These are phyloP conservation scores for Phycomyces nitens DNA, from an alignment of 192 early-diverging fungal genomes.

Conservation along the genomic window DNA sequence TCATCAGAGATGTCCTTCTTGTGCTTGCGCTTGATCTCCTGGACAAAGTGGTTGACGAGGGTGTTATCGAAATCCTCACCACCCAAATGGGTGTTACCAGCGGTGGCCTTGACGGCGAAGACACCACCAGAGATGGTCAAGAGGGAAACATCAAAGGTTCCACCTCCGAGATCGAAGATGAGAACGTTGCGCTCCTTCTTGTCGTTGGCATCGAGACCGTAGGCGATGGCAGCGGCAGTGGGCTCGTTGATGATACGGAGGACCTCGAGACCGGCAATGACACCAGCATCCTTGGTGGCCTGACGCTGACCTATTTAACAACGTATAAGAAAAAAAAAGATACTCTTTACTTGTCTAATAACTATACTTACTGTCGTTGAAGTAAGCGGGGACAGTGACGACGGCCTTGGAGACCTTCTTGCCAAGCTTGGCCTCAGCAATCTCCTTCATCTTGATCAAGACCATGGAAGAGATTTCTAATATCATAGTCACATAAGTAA, in stretches of 20 bases:
- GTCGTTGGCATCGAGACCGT: conserved; percentile 91
- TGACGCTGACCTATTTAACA: conserved; percentile 74
- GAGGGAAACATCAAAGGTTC: conserved; percentile 98
- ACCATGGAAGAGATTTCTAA: conserved; percentile 73
- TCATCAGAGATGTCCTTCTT: conserved; percentile 68
- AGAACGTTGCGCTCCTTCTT: conserved; percentile 87
- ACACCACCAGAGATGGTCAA: conserved; percentile 94
- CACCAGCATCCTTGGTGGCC: conserved; percentile 89
- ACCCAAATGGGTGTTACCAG: conserved; percentile 96
- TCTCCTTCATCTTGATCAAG: conserved; percentile 70
- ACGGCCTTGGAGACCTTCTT: conserved; percentile 69
- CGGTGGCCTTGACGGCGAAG: conserved; percentile 93
- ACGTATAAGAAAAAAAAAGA: not conserved
- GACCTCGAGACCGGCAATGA: conserved; percentile 81
- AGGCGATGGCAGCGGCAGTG: conserved; percentile 88
- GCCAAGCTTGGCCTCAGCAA: conserved; percentile 57
- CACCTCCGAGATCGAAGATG: conserved; percentile 96
- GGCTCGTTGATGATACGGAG: conserved; percentile 92
- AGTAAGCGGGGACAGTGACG: conserved; percentile 78
- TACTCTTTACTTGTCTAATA: not conserved
- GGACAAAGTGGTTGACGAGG: conserved; percentile 85
- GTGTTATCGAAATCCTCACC: conserved; percentile 99
- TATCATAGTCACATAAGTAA: not conserved
- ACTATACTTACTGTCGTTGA: conserved; percentile 69
- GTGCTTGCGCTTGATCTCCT: conserved; percentile 77